These are phyloP conservation scores for Calamus simplicifolius DNA, from an alignment of 176 grass and related monocot genomes.

Conservation along the genomic window DNA sequence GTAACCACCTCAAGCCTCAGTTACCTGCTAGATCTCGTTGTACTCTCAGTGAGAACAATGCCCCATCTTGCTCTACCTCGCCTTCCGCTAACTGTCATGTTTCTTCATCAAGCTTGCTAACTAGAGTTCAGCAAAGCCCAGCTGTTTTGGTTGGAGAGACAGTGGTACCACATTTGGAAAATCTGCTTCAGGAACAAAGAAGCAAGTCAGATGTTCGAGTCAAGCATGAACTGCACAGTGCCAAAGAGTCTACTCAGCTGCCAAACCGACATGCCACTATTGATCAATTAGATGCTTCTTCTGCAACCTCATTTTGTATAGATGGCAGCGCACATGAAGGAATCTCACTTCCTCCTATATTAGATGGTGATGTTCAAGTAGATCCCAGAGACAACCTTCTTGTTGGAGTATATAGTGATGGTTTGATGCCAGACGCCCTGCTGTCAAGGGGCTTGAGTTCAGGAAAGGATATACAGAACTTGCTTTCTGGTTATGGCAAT, in stretches of 20 bases:
- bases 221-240: slow-evolving; percentile 49
- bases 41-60: slow-evolving; percentile 35
- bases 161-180: slow-evolving; percentile 51
- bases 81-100: slow-evolving; percentile 41
- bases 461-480: slow-evolving; percentile 66
- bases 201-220: slow-evolving; percentile 58
- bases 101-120: slow-evolving; percentile 48
- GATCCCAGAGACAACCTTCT: slow-evolving; percentile 73
- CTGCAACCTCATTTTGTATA: slow-evolving; percentile 92
- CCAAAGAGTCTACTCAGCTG: slow-evolving; percentile 32
- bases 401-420: slow-evolving; percentile 52
- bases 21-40: slow-evolving; percentile 61
- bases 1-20: slow-evolving; percentile 40
- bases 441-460: slow-evolving; percentile 69
- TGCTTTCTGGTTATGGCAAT: slow-evolving; percentile 55
- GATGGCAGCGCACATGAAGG: slow-evolving; percentile 72
- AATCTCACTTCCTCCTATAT: slow-evolving; percentile 62
- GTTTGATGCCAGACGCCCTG: slow-evolving; percentile 71
- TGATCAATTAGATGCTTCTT: slow-evolving; percentile 92
- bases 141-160: slow-evolving; percentile 41
- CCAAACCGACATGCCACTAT: slow-evolving; percentile 47
- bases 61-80: slow-evolving; percentile 49
- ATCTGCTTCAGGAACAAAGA: slow-evolving; percentile 82
- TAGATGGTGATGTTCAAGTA: slow-evolving; percentile 67
- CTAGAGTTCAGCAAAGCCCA: slow-evolving; percentile 54